Percentiles rank a stretch among this genome's conserved stretches.
Conservation (phyloP, 148 eudicot species). For the Salicornia ramosissima region DNA sequence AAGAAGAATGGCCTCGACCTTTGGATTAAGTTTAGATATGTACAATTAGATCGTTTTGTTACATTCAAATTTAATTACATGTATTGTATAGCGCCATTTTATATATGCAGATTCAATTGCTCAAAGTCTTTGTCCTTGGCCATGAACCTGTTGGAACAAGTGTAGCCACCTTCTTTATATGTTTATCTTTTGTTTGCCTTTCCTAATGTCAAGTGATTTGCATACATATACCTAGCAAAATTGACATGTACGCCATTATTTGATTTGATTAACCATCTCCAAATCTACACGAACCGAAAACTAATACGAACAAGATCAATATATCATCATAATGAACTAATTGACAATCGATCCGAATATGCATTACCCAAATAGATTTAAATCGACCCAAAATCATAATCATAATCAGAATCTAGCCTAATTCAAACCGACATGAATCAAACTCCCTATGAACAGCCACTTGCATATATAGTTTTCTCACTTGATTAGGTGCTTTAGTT, state of each 20-base stretch:
- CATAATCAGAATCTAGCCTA: too few relatives aligned
- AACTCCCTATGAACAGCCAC: too few relatives aligned
- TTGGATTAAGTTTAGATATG: background rate
- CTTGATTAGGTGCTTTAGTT: too few relatives aligned
- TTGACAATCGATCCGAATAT: too few relatives aligned
- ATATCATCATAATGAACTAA: too few relatives aligned
- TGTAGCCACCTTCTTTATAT: background rate
- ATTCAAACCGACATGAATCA: too few relatives aligned
- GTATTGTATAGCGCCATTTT: background rate
- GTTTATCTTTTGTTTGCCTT: background rate
- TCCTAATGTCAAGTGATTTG: background rate
- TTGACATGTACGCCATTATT: background rate
- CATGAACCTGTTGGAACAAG: background rate
- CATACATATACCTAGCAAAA: background rate
- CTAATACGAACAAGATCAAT: too few relatives aligned
- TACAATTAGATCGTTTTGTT: background rate
- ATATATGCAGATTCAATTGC: background rate
- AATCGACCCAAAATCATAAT: too few relatives aligned
- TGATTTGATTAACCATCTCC: too few relatives aligned
- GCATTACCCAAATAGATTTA: too few relatives aligned
- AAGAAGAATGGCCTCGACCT: background rate
- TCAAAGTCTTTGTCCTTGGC: background rate
- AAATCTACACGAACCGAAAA: too few relatives aligned
- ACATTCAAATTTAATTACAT: background rate
- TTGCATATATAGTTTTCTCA: too few relatives aligned